These are phyloP conservation scores for Coriaria nepalensis DNA, from an alignment of 306 rosid genomes.

Conservation along the genomic window DNA sequence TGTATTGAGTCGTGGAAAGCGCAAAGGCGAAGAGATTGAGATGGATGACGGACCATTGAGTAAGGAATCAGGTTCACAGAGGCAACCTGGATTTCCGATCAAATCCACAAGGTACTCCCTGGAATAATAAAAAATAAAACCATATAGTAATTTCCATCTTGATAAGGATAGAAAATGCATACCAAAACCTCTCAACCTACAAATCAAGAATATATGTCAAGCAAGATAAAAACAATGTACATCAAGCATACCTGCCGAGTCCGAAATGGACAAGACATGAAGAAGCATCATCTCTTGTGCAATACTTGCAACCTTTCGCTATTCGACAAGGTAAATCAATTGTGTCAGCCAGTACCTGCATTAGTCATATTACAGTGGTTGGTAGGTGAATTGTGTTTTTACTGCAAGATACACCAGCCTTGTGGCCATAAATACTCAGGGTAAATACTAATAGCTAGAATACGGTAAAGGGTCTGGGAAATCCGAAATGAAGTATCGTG, in stretches of 20 bases:
- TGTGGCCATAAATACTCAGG: too few species aligned
- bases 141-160: slow-evolving; percentile 17
- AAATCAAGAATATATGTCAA: slow-evolving; percentile 12
- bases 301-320: slow-evolving; percentile 94
- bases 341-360: slow-evolving; percentile 82
- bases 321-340: slow-evolving; percentile 91
- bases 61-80: slow-evolving; percentile 87
- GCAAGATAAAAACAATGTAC: neutral
- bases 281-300: slow-evolving; percentile 72
- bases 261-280: slow-evolving; percentile 93
- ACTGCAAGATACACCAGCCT: neutral
- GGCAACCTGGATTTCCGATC: slow-evolving; percentile 73
- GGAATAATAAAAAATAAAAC: slow-evolving; percentile 21
- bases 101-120: slow-evolving; percentile 93
- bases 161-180: neutral
- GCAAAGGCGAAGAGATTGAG: slow-evolving; percentile 91
- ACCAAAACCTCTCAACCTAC: neutral
- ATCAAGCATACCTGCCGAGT: slow-evolving; percentile 48
- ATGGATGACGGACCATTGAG: slow-evolving; percentile 98
- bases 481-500: too few species aligned
- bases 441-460: too few species aligned
- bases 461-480: too few species aligned
- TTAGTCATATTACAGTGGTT: slow-evolving; percentile 11
- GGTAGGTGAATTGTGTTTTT: slow-evolving; percentile 6
- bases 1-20: slow-evolving; percentile 72